A percentile compares a stretch with the other conserved stretches of the same genome.
These are phyloP conservation scores for Mycena amicta DNA, from an alignment of 768 basidiomycete genomes.

Conservation along the genomic window DNA sequence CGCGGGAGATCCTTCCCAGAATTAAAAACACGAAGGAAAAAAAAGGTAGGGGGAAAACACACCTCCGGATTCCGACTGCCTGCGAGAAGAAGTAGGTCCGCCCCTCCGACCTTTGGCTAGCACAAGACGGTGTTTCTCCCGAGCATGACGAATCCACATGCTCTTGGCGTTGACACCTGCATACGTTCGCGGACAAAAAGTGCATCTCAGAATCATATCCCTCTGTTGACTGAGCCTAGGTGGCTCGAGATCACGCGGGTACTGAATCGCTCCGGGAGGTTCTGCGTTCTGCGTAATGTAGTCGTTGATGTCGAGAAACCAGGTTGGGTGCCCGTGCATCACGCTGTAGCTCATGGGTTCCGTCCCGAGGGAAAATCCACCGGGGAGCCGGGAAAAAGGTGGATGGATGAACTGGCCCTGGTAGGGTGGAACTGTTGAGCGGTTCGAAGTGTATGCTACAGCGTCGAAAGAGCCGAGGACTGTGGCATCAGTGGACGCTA, in stretches of 20 bases:
- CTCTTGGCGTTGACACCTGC: slow-evolving; percentile 64
- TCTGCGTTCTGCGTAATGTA: slow-evolving; percentile 38
- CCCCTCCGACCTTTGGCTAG: slow-evolving; percentile 48
- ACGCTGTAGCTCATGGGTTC: slow-evolving; percentile 53
- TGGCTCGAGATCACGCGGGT: slow-evolving; percentile 59
- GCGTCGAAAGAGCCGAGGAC: too few species aligned
- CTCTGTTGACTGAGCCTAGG: slow-evolving; percentile 44
- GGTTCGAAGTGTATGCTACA: too few species aligned
- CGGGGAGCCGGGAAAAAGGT: slow-evolving; percentile 16
- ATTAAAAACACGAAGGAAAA: too few species aligned
- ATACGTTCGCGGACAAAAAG: slow-evolving; percentile 58
- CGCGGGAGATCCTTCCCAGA: background rate
- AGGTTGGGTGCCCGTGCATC: slow-evolving; percentile 52
- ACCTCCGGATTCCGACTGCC: too few species aligned
- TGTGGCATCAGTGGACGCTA: too few species aligned
- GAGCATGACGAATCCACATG: slow-evolving; percentile 64
- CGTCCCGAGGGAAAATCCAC: slow-evolving; percentile 21
- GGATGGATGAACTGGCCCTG: slow-evolving; percentile 20
- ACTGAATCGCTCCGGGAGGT: slow-evolving; percentile 44
- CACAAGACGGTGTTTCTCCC: slow-evolving; percentile 63
- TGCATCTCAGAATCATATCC: slow-evolving; percentile 45
- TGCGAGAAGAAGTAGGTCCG: slow-evolving; percentile 15
- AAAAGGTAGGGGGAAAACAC: too few species aligned
- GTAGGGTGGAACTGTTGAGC: slow-evolving; percentile 20
- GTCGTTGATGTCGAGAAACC: slow-evolving; percentile 55